Evolutionary conservation across 345 rosid genomes (phyloP).

Genomic region (Pistacia vera): DNA sequence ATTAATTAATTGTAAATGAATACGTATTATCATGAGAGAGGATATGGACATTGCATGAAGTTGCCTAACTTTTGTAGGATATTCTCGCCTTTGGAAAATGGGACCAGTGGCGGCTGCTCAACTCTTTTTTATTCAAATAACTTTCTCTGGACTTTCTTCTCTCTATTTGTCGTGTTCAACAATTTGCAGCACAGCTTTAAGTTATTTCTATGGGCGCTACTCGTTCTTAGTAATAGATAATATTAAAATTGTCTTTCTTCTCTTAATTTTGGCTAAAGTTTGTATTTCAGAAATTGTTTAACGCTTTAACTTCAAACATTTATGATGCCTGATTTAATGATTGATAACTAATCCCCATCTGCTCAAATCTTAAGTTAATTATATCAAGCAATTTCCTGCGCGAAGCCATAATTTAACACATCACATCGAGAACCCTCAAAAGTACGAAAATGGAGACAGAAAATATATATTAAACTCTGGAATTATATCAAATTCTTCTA

Average conservation of each 20-base stretch:
- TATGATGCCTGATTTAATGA: too few species aligned
- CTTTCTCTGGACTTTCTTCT: neutral
- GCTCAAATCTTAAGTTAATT: neutral
- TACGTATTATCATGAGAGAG: neutral
- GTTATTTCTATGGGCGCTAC: neutral
- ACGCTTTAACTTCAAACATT: neutral
- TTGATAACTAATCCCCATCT: neutral
- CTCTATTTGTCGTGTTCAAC: neutral
- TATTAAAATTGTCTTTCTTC: neutral
- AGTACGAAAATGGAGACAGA: too few species aligned
- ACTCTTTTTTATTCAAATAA: too few species aligned
- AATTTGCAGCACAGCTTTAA: neutral
- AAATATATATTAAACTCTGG: too few species aligned
- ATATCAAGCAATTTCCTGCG: too few species aligned
- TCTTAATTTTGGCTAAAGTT: neutral
- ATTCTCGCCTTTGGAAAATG: neutral
- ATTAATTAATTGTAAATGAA: neutral
- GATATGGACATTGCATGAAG: neutral
- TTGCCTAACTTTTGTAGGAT: constrained; percentile 5
- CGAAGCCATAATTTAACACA: too few species aligned
- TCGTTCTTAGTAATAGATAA: neutral
- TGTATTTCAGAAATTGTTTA: neutral
- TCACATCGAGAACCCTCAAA: too few species aligned
- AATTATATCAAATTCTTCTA: too few species aligned
- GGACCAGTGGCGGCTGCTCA: constrained; percentile 1